Evolutionary conservation across 768 basidiomycete genomes (phyloP), one percentile per base, ranked within the genome.

Genomic region (Hygrophoropsis aurantiaca): DNA sequence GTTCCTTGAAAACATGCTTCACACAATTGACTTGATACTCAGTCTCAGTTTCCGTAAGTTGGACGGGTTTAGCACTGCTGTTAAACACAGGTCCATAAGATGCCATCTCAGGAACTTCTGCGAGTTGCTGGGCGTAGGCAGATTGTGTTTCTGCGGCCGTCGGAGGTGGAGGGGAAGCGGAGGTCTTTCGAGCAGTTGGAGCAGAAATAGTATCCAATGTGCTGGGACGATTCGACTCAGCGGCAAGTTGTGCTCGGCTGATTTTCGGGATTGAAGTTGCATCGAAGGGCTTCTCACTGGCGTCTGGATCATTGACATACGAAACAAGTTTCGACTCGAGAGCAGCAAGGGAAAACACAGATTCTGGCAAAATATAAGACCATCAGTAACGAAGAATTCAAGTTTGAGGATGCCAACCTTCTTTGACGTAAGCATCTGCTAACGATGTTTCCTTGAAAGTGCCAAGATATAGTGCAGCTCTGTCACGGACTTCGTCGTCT

Each of bases 401-500:
- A 19, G 11, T n/a, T 42, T 40, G 44, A 46, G 58, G 40, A 32
- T 16, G 52, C 77, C 38, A 52, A 94, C 95, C 95, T 71, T 97
- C 93, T 71, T 88, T 93, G 53, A 98, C 82, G 62, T 94, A 97
- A 15, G 79, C 77, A 58, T 90, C 85, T 9, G 90, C 91, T 47
- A 99, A 74, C 9, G 79, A 68, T 54, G 87, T 80, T 61, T 88
- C 89, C 55, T 84, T 79, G 61, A 95, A 82, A 3, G 88, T 80
- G 66, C 81, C 87, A 52, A 98, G 79, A 67, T 97, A 98, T 69
- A 99, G 78, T 8, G 97, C 90, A 4, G 97, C 97, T 41, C 97
- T 88, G 68, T 99, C 97, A 36, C 97, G 85, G 44, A 99, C 97
- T 74, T 99, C 97, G 59, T 99, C 97, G 51, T 99, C 97, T 16